Conservation (phyloP, 1,139 yeast species). For the Diutina mesorugosa region DNA sequence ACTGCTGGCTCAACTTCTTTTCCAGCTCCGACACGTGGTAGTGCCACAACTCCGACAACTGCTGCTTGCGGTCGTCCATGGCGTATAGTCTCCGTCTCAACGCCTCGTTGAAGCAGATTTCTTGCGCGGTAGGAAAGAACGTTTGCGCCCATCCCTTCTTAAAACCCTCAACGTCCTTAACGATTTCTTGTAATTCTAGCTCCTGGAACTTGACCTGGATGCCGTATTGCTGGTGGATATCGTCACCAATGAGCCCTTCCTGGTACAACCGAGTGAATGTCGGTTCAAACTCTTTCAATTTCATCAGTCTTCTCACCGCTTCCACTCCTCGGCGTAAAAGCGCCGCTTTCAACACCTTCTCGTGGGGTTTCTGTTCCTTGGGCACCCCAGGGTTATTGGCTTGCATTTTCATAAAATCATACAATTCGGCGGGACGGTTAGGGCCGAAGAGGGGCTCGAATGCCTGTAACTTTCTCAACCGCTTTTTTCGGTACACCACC, state of each 20-base stretch:
- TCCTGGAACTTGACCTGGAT: constrained; percentile 71
- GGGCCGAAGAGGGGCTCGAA: constrained; percentile 64
- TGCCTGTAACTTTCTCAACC: constrained; percentile 36
- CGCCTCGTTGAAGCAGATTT: constrained; percentile 86
- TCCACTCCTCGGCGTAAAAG: constrained; percentile 64
- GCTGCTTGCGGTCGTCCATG: constrained; percentile 41
- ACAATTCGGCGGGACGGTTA: constrained; percentile 54
- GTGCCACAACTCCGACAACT: constrained; percentile 39
- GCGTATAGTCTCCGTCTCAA: constrained; percentile 65
- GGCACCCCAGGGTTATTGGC: constrained; percentile 25
- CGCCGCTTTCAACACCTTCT: constrained; percentile 77
- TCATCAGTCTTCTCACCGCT: constrained; percentile 53
- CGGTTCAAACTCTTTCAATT: constrained; percentile 62
- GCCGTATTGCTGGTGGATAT: constrained; percentile 66
- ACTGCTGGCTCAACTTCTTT: constrained; percentile 7
- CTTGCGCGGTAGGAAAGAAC: constrained; percentile 73
- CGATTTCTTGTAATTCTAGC: constrained; percentile 65
- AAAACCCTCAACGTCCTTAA: constrained; percentile 59
- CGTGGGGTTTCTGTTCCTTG: constrained; percentile 49
- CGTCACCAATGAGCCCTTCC: constrained; percentile 86
- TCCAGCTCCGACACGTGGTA: constrained; percentile 12
- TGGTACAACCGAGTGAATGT: constrained; percentile 63
- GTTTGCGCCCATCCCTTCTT: constrained; percentile 74
- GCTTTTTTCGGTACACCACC: constrained; percentile 50
- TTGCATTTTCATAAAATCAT: constrained; percentile 41